Evolutionary conservation across 202 grass and related monocot species (phyloP), one percentile per base, ranked within the genome.

Genomic region (Zizania palustris): DNA sequence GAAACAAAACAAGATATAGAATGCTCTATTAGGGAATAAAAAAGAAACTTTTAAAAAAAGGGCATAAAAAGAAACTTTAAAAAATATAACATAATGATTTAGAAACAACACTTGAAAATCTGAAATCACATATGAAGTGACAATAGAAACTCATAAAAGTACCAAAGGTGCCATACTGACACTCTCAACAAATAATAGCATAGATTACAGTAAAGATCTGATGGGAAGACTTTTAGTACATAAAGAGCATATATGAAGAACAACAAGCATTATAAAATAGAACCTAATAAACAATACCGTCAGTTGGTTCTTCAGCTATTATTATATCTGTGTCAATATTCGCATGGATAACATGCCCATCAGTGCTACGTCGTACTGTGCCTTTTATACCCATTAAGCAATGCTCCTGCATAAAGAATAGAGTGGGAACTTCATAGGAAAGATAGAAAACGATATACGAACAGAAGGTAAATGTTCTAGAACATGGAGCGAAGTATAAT

Each of bases 371-470:
- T 42, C 84, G 77, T 58, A 89, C 86, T 19, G 90, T 93, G 65
- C 90, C 90, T 82, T 90, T 93, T 84, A 93, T 90, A 39, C 87
- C 90, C 90, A 93, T 93, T 73, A 90, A 89, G 44, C 90, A 93
- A 80, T 93, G 90, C 69, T 93, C 90, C 90, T 93, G 60, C 6
- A 48, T n/a, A 85, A 9, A 40, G 61, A 50, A 79, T 76, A 69
- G 39, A 35, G n/a, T 79, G 9, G 55, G 54, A 34, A 9, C 49
- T 69, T 61, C n/a, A 65, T 62, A 41, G 36, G 65, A 60, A 76
- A 67, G 33, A 42, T 39, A 56, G 44, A 70, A 4, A 65, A 3
- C 10, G 60, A 77, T 37, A 37, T 59, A 58, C 69, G 61, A 49
- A 53, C 11, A 21, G 21, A 22, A 58, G 43, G 15, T 57, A 61